Percentiles rank a stretch among this genome's conserved stretches.
These are phyloP conservation scores for Fusarium sp. DNA, from an alignment of 2,329 filamentous ascomycete species.

Conservation along the genomic window DNA sequence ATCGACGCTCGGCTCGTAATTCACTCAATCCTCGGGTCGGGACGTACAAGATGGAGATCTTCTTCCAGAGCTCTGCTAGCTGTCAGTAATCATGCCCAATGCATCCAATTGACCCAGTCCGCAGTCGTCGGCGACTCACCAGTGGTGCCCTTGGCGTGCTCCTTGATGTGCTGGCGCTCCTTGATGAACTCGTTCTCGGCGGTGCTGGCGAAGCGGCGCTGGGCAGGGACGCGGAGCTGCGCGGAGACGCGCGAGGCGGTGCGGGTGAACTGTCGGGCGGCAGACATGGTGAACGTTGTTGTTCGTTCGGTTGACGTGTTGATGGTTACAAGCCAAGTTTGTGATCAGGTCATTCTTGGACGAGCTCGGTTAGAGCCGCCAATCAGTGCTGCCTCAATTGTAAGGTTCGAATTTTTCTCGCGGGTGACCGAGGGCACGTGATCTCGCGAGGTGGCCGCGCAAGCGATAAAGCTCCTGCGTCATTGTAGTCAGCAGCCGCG, in stretches of 20 bases:
- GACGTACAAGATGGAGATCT: conserved; percentile 94
- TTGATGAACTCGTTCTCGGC: conserved; percentile 94
- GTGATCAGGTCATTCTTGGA: conserved; percentile 50
- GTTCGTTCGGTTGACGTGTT: conserved; percentile 40
- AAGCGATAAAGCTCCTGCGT: conserved; percentile 18
- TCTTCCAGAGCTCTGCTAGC: conserved; percentile 86
- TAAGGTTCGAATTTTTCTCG: conserved; percentile 40
- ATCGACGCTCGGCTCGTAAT: conserved; percentile 36
- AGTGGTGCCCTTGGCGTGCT: conserved; percentile 86
- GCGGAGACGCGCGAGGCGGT: conserved; percentile 71
- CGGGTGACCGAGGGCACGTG: conserved; percentile 42
- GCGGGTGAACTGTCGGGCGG: conserved; percentile 72
- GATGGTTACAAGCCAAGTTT: conserved; percentile 42
- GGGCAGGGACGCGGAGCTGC: conserved; percentile 69
- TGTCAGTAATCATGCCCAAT: conserved; percentile 48
- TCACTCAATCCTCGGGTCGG: conserved; percentile 41
- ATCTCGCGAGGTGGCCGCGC: conserved; percentile 37
- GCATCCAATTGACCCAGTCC: conserved; percentile 34
- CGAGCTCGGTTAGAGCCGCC: conserved; percentile 51
- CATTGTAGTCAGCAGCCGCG: conserved; percentile 25
- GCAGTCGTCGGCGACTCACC: conserved; percentile 67
- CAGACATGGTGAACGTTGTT: conserved; percentile 67
- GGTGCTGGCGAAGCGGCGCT: conserved; percentile 79
- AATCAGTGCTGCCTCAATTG: conserved; percentile 48
- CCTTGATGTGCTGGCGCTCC: conserved; percentile 90